Evolutionary conservation across 352 stramenopile species (phyloP), one percentile per base, ranked within the genome.

Genomic region (Phytophthora rubi): DNA sequence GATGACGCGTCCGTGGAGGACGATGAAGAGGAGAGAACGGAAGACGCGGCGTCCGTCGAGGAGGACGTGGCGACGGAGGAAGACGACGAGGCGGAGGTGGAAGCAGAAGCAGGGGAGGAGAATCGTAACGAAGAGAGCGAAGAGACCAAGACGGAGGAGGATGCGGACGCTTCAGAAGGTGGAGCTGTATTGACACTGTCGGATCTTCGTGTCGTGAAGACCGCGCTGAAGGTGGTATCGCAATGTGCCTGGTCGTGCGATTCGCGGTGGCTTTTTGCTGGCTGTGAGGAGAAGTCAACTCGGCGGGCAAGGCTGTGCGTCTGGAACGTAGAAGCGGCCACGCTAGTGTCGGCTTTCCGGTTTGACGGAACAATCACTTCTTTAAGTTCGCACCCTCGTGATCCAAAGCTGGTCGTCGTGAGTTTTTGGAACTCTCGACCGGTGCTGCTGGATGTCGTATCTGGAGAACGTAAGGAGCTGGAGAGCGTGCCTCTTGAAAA

Each of bases 201-300:
- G 18, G 85, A 90, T 57, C 62, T 93, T 35, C 71, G 74, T 7
- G 73, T 81, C n/a, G 83, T 79, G 6, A 88, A 86, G 37, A 78
- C 59, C 4, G 76, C 68, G 13, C 63, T 92, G 8, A 93, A 93
- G 55, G 80, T 89, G 30, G 86, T 93, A 2, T 83, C 82, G 1
- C 72, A 79, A 37, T 88, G 80, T 60, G 80, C 69, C 30, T 93
- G 86, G 86, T 90, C 83, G 30, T 93, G 82, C 30, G 76, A 93
- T 53, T 87, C 81, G 23, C 71, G 70, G 2, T 79, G 73, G 55
- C 48, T 93, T 6, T 90, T 90, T 62, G 82, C 83, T 0, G 84
- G 79, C 2, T 93, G 86, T 59, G 86, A 93, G 52, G 85, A 91
- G 56, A 90, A 91, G 53, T 75, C 70, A 47, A 91, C 74, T 12